Base-by-base conservation (phyloP, 345 rosid genomes). In the Ceriops zippeliana region DNA sequence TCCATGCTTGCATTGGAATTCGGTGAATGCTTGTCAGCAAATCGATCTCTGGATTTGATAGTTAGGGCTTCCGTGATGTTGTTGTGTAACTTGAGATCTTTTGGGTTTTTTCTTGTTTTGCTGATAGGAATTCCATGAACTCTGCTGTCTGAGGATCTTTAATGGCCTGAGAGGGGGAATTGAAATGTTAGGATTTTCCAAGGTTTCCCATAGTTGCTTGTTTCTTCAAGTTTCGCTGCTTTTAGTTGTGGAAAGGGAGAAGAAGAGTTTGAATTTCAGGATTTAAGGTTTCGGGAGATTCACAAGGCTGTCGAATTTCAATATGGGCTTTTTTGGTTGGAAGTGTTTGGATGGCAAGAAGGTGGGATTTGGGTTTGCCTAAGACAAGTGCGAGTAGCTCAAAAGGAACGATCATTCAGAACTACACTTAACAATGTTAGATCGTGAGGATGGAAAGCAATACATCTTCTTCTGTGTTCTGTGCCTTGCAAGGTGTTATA, bases 401-500 rank as follows among this genome's bases (percentile, higher is more conserved):
- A 22, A 65, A 90, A 74, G 75, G 97, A 90, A 66, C 97, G 85
- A 65, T 66, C 84, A 16, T 90, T 90, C 4, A 86, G 88, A 78
- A 83, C 83, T 27, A 89, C 89, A 17, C 90, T 91, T 67, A 71
- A 71, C 65, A 85, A 70, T 63, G 81, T 89, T 66, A 85, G 93
- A 72, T 70, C 97, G 93, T 7, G 83, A 88, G 70, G 92, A 95
- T 76, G 89, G 92, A 37, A 91, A 86, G 76, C 74, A 85, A 28
- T 84, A 81, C 57, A 75, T 95, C 16, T 95, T 88, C 85, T 95
- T 91, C 79, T 91, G 98, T 79, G 85, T 89, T 63, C 60, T 91
- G 86, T 90, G 99, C 64, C 97, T 87, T 22, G 81, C 96, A 15
- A 96, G 90, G 0, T 95, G 98, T 70, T 88, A 90, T 62, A 85